Percentiles rank a stretch among this genome's conserved stretches.
phyloP scores from a whole-genome alignment of 2,329 filamentous ascomycete genomes.

The Fusarium brachygibbosum region DNA sequence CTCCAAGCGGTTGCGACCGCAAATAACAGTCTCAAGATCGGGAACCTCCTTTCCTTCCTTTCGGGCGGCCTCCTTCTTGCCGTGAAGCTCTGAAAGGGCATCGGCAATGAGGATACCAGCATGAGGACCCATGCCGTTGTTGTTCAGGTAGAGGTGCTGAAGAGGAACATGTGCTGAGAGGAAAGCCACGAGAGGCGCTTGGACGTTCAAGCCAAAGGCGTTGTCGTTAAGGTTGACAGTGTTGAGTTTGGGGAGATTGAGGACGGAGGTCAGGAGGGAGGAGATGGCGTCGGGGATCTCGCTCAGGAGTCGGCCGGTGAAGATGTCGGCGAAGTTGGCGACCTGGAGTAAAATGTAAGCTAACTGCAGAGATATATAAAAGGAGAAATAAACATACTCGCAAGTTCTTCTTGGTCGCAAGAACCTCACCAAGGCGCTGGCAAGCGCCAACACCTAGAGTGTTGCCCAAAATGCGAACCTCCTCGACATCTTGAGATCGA shows the following conservation, averaged over 20 bases:
- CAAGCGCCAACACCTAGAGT: slow-evolving; percentile 92
- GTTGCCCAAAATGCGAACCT: slow-evolving; percentile 90
- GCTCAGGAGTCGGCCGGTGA: slow-evolving; percentile 90
- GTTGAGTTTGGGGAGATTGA: slow-evolving; percentile 86
- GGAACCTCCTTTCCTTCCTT: slow-evolving; percentile 80
- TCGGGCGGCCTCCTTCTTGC: slow-evolving; percentile 83
- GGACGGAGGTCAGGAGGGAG: slow-evolving; percentile 85
- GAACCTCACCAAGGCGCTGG: slow-evolving; percentile 83
- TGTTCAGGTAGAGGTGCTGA: slow-evolving; percentile 95
- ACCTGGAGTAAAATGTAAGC: slow-evolving; percentile 60
- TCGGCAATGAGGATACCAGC: slow-evolving; percentile 91
- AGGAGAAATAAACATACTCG: slow-evolving; percentile 64
- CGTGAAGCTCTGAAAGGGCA: slow-evolving; percentile 84
- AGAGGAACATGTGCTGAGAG: slow-evolving; percentile 89
- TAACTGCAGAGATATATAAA: neutral
- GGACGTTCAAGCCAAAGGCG: slow-evolving; percentile 95
- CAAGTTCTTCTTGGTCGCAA: slow-evolving; percentile 86
- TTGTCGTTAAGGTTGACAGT: slow-evolving; percentile 98
- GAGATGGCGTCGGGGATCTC: slow-evolving; percentile 94
- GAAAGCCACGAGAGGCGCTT: slow-evolving; percentile 93
- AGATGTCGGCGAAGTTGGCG: slow-evolving; percentile 96
- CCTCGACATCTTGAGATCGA: slow-evolving; percentile 81
- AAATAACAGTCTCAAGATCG: slow-evolving; percentile 94
- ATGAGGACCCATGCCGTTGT: slow-evolving; percentile 95
- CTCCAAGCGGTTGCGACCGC: slow-evolving; percentile 94